These are phyloP conservation scores for Fraxinus sp. DNA, from an alignment of 305 asterid genomes.

Conservation along the genomic window DNA sequence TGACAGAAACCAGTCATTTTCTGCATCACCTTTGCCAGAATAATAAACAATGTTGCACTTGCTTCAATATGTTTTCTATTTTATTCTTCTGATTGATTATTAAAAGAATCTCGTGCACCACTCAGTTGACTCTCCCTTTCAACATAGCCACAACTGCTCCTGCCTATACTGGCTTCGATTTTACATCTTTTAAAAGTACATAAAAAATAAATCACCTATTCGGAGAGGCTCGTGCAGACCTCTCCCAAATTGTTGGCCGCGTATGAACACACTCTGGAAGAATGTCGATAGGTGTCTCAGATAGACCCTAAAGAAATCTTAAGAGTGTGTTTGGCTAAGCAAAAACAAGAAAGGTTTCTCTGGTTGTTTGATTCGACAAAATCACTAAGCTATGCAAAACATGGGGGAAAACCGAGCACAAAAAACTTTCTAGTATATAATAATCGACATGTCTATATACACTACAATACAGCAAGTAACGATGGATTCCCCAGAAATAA, in stretches of 20 bases:
- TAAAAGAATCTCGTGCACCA: conserved; percentile 21
- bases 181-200: background rate
- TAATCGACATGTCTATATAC: conserved; percentile 41
- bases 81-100: background rate
- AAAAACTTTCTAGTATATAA: conserved; percentile 9
- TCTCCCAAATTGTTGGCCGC: background rate
- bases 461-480: conserved; percentile 33
- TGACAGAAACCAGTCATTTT: background rate
- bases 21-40: background rate
- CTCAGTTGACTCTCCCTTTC: conserved; percentile 2
- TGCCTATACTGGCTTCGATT: background rate
- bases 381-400: background rate
- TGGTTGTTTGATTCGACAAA: background rate
- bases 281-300: background rate
- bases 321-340: background rate
- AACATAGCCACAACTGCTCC: background rate
- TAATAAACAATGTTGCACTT: conserved; percentile 26
- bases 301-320: background rate
- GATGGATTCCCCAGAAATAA: conserved; percentile 29
- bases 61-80: conserved; percentile 17
- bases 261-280: background rate
- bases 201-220: background rate
- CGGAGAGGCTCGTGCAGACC: background rate
- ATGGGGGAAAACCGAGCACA: background rate
- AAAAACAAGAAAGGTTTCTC: background rate